A percentile compares a stretch with the other conserved stretches of the same genome.
phyloP scores from a whole-genome alignment of 2,329 filamentous ascomycete species.

The Ramularia endophylla region DNA sequence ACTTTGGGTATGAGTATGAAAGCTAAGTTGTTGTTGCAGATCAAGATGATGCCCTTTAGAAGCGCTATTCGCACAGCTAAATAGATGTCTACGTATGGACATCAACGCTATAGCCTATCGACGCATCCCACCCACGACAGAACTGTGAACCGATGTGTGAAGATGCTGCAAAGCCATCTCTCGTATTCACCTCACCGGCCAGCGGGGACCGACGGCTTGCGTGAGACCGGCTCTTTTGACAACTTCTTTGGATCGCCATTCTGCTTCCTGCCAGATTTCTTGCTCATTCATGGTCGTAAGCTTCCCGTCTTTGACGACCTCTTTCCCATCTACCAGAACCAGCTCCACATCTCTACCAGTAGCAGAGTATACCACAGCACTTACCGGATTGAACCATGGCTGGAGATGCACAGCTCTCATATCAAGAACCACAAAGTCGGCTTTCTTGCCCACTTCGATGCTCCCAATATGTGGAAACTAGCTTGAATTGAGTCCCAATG shows the following conservation, averaged over 20 bases:
- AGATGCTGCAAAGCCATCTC: too few relatives aligned
- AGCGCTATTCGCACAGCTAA: not conserved
- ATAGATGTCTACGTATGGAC: too few relatives aligned
- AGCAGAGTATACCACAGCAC: too few relatives aligned
- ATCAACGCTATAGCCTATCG: too few relatives aligned
- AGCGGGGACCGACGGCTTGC: constrained; percentile 32
- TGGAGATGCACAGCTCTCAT: too few relatives aligned
- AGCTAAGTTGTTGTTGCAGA: not conserved
- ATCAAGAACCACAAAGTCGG: too few relatives aligned
- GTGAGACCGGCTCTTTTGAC: constrained; percentile 35
- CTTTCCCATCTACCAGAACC: constrained; percentile 40
- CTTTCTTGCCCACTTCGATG: too few relatives aligned
- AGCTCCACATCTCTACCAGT: constrained; percentile 41
- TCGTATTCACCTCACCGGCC: constrained; percentile 32
- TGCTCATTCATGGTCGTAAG: constrained; percentile 38
- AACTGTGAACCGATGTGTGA: too few relatives aligned
- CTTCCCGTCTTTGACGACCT: constrained; percentile 19
- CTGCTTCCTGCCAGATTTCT: constrained; percentile 36
- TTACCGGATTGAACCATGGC: too few relatives aligned
- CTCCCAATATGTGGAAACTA: too few relatives aligned
- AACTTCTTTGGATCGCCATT: constrained; percentile 32
- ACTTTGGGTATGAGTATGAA: not conserved
- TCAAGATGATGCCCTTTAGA: not conserved
- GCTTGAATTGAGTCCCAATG: too few relatives aligned
- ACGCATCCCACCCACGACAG: too few relatives aligned